phyloP scores from a whole-genome alignment of 1,284 basidiomycete species.

The Ceratobasidium papillatum region DNA sequence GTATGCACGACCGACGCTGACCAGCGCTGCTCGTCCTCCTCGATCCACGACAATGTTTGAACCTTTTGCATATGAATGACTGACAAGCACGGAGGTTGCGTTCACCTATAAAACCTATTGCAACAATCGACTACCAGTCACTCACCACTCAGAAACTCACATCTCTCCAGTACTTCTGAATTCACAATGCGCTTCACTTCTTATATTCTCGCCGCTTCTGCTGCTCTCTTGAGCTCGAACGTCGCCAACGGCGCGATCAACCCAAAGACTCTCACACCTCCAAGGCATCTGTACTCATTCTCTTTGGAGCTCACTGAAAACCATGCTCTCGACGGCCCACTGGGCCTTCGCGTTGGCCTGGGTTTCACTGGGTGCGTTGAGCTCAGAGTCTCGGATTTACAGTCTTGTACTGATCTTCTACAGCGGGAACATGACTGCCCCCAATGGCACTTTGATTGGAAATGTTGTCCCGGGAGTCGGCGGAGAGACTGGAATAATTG shows the following conservation, averaged over 20 bases:
- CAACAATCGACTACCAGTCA: too few species aligned
- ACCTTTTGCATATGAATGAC: background rate
- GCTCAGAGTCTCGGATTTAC: background rate
- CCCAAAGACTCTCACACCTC: background rate
- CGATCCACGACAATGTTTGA: background rate
- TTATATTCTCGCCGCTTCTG: background rate
- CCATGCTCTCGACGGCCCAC: background rate
- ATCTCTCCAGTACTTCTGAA: background rate
- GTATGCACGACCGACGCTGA: background rate
- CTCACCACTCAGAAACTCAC: background rate
- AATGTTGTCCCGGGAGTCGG: conserved; percentile 1
- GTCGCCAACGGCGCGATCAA: background rate
- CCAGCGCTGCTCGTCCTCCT: background rate
- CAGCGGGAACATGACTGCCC: conserved; percentile 1
- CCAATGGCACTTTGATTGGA: conserved; percentile 2
- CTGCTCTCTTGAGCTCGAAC: background rate
- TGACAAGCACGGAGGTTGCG: background rate
- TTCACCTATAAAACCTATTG: background rate
- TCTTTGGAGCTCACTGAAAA: background rate
- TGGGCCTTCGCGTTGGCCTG: background rate
- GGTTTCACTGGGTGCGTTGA: background rate
- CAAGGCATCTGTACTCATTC: conserved; percentile 1
- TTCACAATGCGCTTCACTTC: conserved; percentile 19
- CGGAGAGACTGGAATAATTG: conserved; percentile 8
- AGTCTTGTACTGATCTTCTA: background rate